Percentiles rank a stretch among this genome's conserved stretches.
Evolutionary conservation across 2,329 filamentous ascomycete species (phyloP).

Genomic region (Pseudophaeomoniella oleicola): DNA sequence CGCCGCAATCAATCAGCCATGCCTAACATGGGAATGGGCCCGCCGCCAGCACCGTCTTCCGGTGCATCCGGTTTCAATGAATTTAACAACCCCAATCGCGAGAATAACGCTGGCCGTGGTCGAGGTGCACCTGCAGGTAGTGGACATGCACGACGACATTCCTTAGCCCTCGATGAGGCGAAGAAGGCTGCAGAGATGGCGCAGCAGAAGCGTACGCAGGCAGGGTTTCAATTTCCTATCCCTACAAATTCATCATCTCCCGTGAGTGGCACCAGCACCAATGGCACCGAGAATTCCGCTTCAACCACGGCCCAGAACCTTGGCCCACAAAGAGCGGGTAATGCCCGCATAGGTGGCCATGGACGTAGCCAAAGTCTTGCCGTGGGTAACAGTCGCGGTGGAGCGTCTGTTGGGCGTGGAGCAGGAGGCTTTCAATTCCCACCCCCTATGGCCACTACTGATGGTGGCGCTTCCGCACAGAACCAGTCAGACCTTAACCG

Average conservation of each 20-base stretch:
- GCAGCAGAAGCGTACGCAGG: slow-evolving; percentile 89
- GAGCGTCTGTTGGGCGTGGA: slow-evolving; percentile 41
- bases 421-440: slow-evolving; percentile 60
- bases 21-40: slow-evolving; percentile 80
- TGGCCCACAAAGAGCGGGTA: slow-evolving; percentile 55
- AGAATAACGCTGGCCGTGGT: slow-evolving; percentile 55
- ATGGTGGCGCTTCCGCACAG: slow-evolving; percentile 29
- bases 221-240: slow-evolving; percentile 85
- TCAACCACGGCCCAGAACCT: slow-evolving; percentile 46
- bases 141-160: slow-evolving; percentile 88
- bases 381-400: slow-evolving; percentile 52
- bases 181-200: slow-evolving; percentile 95
- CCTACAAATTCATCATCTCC: slow-evolving; percentile 39
- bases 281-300: neutral
- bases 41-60: slow-evolving; percentile 83
- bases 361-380: slow-evolving; percentile 34
- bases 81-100: slow-evolving; percentile 61
- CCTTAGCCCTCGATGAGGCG: slow-evolving; percentile 82
- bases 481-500: slow-evolving; percentile 53
- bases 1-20: slow-evolving; percentile 96
- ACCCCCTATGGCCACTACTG: slow-evolving; percentile 34
- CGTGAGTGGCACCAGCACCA: slow-evolving; percentile 24
- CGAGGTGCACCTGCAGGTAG: slow-evolving; percentile 56
- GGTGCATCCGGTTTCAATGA: slow-evolving; percentile 65
- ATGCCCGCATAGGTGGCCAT: slow-evolving; percentile 71